Evolutionary conservation across 192 early-diverging fungal genomes (phyloP), one percentile per base, ranked within the genome.

Genomic region (Gamsiella multidivaricata): DNA sequence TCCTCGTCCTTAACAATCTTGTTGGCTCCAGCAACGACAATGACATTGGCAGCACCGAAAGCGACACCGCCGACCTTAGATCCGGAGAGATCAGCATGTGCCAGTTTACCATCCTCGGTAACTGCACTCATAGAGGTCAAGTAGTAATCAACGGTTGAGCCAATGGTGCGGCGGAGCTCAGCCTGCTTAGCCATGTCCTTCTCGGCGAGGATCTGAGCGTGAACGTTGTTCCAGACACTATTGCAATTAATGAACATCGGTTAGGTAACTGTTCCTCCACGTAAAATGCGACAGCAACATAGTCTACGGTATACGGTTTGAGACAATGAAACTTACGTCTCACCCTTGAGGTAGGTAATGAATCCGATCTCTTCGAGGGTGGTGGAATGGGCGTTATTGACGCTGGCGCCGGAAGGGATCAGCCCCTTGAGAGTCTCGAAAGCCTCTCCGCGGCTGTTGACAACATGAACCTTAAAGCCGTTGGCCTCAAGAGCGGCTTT

Each of bases 1-100:
- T 61, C 76, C 51, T 70, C 61, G 51, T 82, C 81, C 63, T 79
- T 80, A 36, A 82, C 81, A 68, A 82, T 82, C 63, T 82, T 82
- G 62, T 82, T 82, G 26, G 69, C 51, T 37, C 81, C 81, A 12
- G 32, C 66, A 14, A 82, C 32, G 34, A 82, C 69, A 45, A 82
- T 70, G 5, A 73, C 61, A 32, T 80, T 80, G 29, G 61, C 55
- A n/a, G 79, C 63, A 2, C 51, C 73, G 41, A 80, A 69, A 17
- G 69, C 58, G 18, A 70, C 73, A 46, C 81, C 81, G 15, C 70
- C 69, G n/a, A 82, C 79, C 53, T 76, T 74, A 57, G 81, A 78
- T 17, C 81, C 81, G 1, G 66, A 70, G 12, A 81, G 56, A 71
- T 81, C 80, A 10, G 61, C 65, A 25, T 78, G 73, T 12, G 65